Base-by-base conservation (phyloP, 257 asterid species). In the Fraxinus cuspidata region DNA sequence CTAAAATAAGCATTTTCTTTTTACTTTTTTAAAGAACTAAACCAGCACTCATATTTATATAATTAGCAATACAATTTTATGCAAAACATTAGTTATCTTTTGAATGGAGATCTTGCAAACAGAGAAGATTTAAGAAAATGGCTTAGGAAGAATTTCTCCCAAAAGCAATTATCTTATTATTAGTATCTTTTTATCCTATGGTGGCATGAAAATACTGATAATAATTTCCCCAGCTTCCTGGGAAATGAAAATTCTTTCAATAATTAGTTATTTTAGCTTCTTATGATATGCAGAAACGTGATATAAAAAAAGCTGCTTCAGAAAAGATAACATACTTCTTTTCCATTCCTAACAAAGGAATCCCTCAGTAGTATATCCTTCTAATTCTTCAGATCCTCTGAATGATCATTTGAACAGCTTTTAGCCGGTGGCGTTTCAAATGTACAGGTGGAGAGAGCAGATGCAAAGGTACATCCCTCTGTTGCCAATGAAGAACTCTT, bases 371-470 rank as follows among this genome's bases (percentile, higher is more conserved):
- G 72, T 70, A 80, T 42, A 53, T 76, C 82, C 79, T 83, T 78
- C 68, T 73, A 73, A 10, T 79, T 78, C 72, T 67, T 84, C 77
- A 71, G 56, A 68, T 84, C 82, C 80, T 79, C 81, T n/a, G 77
- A 73, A 77, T 13, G 65, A 74, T 76, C 77, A 74, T 34, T 28
- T 12, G 72, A 66, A 74, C 85, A 80, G 68, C 72, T 81, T 28
- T 78, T 49, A 75, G 83, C 73, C 47, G 67, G 76, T 56, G 79
- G 79, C 32, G 68, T 38, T 72, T 78, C 89, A 78, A 80, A 70
- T 60, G 58, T 71, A 82, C 44, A 37, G 49, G 80, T 49, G 35
- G 75, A 29, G 74, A 31, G 81, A 53, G 72, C 37, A 19, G 82
- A 56, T 51, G 47, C 79, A 70, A 82, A 47, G 21, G 47, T 82